Evolutionary conservation across 2,329 filamentous ascomycete genomes (phyloP), one percentile per base, ranked within the genome.

Genomic region (Cytospora schulzeri): DNA sequence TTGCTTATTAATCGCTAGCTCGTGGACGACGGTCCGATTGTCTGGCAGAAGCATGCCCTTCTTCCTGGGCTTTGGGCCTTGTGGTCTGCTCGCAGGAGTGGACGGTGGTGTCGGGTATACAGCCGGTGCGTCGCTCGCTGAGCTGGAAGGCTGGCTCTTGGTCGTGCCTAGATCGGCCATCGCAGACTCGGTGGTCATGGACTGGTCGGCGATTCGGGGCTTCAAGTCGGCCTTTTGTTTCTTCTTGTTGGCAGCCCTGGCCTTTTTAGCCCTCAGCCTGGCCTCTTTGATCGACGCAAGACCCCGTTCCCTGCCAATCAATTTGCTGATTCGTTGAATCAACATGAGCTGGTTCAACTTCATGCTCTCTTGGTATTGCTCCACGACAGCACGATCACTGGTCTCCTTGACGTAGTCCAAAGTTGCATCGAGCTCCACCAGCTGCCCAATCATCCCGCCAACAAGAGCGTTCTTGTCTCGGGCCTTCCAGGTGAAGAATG

Each of bases 391-490:
- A 48, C 89, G 87, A 56, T 91, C 88, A 0, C 87, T 91, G 60
- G 88, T 88, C 70, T 92, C 88, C 74, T 92, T 93, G 73, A 95
- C 90, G 3, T 89, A 91, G 73, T 93, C 90, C 82, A 91, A 91
- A 56, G 94, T 94, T 41, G 89, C 89, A 71, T 95, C 91, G 2
- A 95, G 83, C 73, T 93, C 91, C 22, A 93, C 90, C 74, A 94
- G 93, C 68, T 92, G 91, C 71, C 91, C 84, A n/a, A 94, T 83
- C 91, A 95, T 93, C 62, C 92, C 89, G 70, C 93, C 90, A 60
- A 94, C 87, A 5, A 95, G 80, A 0, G 91, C 88, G 61, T 88
- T 88, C 0, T 90, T 91, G 73, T 94, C 91, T 60, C 91, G 85
- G 1, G 91, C 88, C 76, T 93, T 92, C 91, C 91, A 95, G 4